Conservation (phyloP, 768 basidiomycete species). For the Fibroporia radiculosa region DNA sequence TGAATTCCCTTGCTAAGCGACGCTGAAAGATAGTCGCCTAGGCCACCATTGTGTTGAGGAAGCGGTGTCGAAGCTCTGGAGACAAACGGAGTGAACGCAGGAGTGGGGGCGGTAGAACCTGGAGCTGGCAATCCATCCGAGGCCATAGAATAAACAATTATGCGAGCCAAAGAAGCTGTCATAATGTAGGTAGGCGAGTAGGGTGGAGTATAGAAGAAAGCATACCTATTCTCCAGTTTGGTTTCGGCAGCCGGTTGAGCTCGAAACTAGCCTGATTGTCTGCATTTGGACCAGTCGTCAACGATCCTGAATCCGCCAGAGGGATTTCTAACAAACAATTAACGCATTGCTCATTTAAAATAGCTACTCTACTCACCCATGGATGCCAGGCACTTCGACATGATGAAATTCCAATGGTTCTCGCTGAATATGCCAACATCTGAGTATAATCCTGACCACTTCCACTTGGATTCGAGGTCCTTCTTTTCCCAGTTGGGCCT, state of each 20-base stretch:
- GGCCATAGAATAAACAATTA: slow-evolving; percentile 87
- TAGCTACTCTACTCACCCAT: slow-evolving; percentile 48
- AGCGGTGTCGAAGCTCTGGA: slow-evolving; percentile 56
- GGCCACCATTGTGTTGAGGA: slow-evolving; percentile 32
- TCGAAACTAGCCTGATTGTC: slow-evolving; percentile 72
- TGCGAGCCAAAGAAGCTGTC: slow-evolving; percentile 74
- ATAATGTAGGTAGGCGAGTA: not conserved
- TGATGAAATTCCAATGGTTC: slow-evolving; percentile 76
- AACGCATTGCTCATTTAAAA: not conserved
- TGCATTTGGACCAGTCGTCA: slow-evolving; percentile 68
- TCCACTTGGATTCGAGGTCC: slow-evolving; percentile 29
- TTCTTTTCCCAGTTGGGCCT: slow-evolving; percentile 48
- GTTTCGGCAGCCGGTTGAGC: slow-evolving; percentile 62
- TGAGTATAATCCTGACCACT: slow-evolving; percentile 46
- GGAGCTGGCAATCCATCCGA: slow-evolving; percentile 51
- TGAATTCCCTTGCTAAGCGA: slow-evolving; percentile 42
- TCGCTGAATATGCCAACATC: slow-evolving; percentile 79
- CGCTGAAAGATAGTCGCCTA: slow-evolving; percentile 53
- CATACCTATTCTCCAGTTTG: slow-evolving; percentile 67
- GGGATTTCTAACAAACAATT: slow-evolving; percentile 46
- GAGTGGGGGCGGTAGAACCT: slow-evolving; percentile 60
- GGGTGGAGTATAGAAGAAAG: slow-evolving; percentile 6
- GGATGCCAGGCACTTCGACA: slow-evolving; percentile 81
- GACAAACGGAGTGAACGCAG: slow-evolving; percentile 61
- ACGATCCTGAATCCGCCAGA: slow-evolving; percentile 63